A percentile compares a stretch with the other conserved stretches of the same genome.
Conservation (phyloP, 2,329 filamentous ascomycete genomes). For the Diaporthe sp. region DNA sequence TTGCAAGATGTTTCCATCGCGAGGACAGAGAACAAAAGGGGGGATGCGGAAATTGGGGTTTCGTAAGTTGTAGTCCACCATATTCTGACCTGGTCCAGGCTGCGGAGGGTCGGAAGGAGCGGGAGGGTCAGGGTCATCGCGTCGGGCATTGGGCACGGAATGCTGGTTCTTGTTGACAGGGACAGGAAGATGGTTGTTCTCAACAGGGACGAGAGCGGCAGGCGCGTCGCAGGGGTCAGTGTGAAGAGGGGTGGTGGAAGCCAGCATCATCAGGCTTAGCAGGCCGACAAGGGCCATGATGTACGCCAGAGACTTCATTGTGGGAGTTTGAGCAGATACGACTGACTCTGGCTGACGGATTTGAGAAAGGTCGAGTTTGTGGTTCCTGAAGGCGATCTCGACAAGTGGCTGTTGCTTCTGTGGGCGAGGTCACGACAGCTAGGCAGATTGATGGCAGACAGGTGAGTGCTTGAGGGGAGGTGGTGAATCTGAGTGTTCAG, state of each 20-base stretch:
- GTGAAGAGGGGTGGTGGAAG: neutral
- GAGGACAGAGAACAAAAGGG: neutral
- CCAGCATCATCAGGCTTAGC: neutral
- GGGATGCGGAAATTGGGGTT: constrained; percentile 17
- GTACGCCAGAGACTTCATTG: neutral
- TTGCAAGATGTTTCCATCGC: constrained; percentile 1
- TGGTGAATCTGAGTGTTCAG: neutral
- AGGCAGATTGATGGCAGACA: neutral
- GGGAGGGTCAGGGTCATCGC: neutral
- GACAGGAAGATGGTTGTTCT: neutral
- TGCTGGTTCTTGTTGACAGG: neutral
- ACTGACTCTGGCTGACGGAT: neutral
- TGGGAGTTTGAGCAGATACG: neutral
- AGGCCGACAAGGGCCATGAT: neutral
- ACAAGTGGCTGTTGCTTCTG: neutral
- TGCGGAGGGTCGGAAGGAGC: neutral
- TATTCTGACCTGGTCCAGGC: neutral
- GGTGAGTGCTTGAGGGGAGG: neutral
- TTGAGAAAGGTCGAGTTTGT: too few species aligned
- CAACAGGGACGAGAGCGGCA: neutral
- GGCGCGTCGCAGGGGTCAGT: neutral
- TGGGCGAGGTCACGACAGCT: neutral
- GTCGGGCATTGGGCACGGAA: neutral
- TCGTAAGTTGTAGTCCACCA: neutral
- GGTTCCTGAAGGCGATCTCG: neutral